These are phyloP conservation scores for Fusarium bactridioides DNA, from an alignment of 2,329 filamentous ascomycete species.

Conservation along the genomic window DNA sequence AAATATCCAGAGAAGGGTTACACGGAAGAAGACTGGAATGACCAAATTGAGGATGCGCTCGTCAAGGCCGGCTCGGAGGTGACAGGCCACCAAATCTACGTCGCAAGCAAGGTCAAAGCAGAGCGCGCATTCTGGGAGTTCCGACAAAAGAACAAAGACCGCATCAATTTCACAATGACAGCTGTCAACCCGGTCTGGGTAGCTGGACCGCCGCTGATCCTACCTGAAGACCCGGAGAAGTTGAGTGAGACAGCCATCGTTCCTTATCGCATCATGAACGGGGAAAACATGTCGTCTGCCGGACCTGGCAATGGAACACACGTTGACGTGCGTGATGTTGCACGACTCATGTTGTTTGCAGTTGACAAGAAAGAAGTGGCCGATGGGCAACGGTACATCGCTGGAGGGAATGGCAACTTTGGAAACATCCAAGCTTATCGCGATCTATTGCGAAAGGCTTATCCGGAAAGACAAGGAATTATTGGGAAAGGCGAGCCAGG, in stretches of 20 bases:
- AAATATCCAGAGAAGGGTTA: background rate
- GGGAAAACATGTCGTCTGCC: background rate
- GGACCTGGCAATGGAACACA: constrained; percentile 17
- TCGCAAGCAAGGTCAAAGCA: constrained; percentile 14
- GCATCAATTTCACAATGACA: constrained; percentile 4
- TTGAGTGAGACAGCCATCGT: constrained; percentile 18
- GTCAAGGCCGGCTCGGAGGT: background rate
- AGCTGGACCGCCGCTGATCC: background rate
- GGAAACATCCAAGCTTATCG: constrained; percentile 17
- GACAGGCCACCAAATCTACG: constrained; percentile 14
- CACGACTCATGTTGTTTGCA: constrained; percentile 2
- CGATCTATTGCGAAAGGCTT: constrained; percentile 3
- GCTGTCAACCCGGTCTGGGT: constrained; percentile 19
- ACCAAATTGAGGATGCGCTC: constrained; percentile 6
- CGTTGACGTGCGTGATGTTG: constrained; percentile 18
- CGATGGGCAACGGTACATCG: constrained; percentile 9
- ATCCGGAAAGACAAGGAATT: background rate
- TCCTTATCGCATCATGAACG: constrained; percentile 15
- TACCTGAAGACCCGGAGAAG: constrained; percentile 8
- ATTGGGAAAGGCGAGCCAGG: background rate
- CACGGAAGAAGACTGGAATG: constrained; percentile 18
- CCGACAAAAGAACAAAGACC: background rate
- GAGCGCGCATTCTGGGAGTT: constrained; percentile 22
- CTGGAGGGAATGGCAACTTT: background rate
- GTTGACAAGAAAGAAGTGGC: constrained; percentile 2